Evolutionary conservation across 2,329 filamentous ascomycete genomes (phyloP).

Genomic region (Onygenales sp.): DNA sequence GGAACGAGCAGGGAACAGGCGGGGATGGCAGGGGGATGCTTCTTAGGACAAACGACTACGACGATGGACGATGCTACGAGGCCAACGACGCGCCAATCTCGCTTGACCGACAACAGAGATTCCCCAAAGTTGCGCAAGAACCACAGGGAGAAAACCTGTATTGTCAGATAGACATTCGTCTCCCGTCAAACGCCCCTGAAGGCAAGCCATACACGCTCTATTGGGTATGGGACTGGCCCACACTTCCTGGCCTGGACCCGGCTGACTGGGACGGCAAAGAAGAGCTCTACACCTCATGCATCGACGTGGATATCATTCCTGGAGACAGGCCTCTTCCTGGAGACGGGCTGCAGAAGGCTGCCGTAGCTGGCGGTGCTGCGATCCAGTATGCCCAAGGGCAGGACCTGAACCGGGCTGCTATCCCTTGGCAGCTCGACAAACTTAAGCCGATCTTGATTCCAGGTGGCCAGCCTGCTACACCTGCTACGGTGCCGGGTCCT

Average conservation of each 20-base stretch:
- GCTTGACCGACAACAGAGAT: conserved; percentile 46
- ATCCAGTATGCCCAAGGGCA: conserved; percentile 22
- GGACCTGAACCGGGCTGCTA: conserved; percentile 28
- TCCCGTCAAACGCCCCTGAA: conserved; percentile 57
- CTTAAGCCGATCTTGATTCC: conserved; percentile 14
- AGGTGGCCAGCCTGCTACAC: background rate
- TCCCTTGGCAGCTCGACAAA: conserved; percentile 28
- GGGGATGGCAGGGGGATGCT: conserved; percentile 70
- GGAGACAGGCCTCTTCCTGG: background rate
- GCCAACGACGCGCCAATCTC: conserved; percentile 52
- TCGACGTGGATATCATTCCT: conserved; percentile 36
- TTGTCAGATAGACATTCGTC: conserved; percentile 72
- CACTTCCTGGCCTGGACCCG: conserved; percentile 30
- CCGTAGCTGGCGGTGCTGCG: conserved; percentile 3
- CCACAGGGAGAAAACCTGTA: conserved; percentile 52
- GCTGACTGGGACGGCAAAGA: conserved; percentile 32
- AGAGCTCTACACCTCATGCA: conserved; percentile 41
- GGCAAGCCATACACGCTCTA: conserved; percentile 70
- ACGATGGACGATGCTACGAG: conserved; percentile 87
- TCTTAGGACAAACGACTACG: conserved; percentile 68
- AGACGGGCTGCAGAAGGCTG: background rate
- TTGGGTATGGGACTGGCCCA: conserved; percentile 96
- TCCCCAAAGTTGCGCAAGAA: conserved; percentile 42
- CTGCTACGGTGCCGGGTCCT: no score
- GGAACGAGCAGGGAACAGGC: conserved; percentile 71